Base-by-base conservation (phyloP, 2,329 filamentous ascomycete species). In the Botrytis medusae region DNA sequence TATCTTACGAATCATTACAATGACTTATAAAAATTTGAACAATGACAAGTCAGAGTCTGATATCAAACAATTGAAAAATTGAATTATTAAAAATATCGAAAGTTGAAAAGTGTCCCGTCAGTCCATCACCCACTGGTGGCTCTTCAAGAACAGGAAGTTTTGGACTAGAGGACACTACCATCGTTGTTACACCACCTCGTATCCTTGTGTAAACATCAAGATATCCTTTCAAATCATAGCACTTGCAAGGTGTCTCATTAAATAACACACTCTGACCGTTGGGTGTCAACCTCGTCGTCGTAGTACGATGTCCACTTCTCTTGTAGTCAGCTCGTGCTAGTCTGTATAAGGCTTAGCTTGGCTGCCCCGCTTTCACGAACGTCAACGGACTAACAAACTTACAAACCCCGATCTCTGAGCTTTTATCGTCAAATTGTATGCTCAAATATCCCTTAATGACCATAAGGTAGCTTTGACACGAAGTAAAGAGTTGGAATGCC, bases 401-500 rank as follows among this genome's bases (percentile, higher is more conserved):
- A 32, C 48, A 42, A 57, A 25, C 18, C 54, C 48, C 37, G 65
- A 68, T 18, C 34, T 68, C 42, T 37, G 34, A 57, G 51, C 14
- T 68, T 57, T 37, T 10, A 37, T 59, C 70, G 75, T 76, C 74
- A 75, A 75, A 77, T 77, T 72, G 77, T 69, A 77, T 75, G 77
- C 78, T 79, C 76, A 72, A 76, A 75, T 67, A 65, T 46, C 63
- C 71, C 71, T 74, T 74, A 59, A 46, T 64, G 73, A 64, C 34
- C 29, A 42, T 25, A 68, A 60, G 57, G 44, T 68, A 54, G 51
- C 42, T 29, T 46, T 20, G 72, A 72, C 40, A 51, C 34, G 51
- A 46, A 54, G 32, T 29, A 63, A 54, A 67, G 72, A 62, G 71
- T 73, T 78, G 76, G 74, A 72, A 80, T 80, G 78, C 77, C 79